Conservation (phyloP, 2,329 filamentous ascomycete species). For the Neurospora sp. region DNA sequence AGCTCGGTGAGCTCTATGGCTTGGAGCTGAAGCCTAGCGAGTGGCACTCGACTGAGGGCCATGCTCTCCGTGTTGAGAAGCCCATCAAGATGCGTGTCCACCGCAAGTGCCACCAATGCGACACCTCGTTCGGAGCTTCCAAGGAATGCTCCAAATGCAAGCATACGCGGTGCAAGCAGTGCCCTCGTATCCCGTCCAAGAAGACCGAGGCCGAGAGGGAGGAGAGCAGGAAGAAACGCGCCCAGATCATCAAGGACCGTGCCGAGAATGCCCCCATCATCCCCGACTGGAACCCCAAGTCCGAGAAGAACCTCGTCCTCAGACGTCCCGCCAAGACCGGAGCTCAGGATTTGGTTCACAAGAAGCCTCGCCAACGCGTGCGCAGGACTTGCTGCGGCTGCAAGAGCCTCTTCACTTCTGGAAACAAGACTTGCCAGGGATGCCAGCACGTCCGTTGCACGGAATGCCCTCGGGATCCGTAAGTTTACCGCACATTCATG, state of each 20-base stretch:
- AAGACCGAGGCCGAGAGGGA: conserved; percentile 46
- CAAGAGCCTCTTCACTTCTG: conserved; percentile 46
- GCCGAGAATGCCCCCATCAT: conserved; percentile 46
- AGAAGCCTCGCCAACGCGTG: conserved; percentile 61
- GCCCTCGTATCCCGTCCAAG: conserved; percentile 62
- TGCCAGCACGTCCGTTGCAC: conserved; percentile 70
- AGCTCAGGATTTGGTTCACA: conserved; percentile 61
- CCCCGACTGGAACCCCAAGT: conserved; percentile 36
- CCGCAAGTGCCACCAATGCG: conserved; percentile 72
- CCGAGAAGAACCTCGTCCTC: conserved; percentile 39
- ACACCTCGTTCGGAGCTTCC: conserved; percentile 59
- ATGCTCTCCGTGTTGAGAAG: conserved; percentile 58
- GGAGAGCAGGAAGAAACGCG: conserved; percentile 41
- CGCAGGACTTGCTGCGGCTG: conserved; percentile 71
- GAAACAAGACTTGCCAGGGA: conserved; percentile 51
- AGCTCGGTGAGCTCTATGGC: conserved; percentile 44
- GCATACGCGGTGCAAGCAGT: conserved; percentile 73
- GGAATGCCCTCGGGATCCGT: conserved; percentile 73
- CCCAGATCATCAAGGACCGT: conserved; percentile 41
- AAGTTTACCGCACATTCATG: conserved; percentile 29
- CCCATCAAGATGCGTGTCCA: conserved; percentile 69
- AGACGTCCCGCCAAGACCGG: conserved; percentile 56
- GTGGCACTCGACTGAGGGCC: conserved; percentile 42
- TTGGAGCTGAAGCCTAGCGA: conserved; percentile 44
- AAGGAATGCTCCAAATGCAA: conserved; percentile 69